Conservation (phyloP, 768 basidiomycete species). For the Sporobolomyces phaffii region DNA sequence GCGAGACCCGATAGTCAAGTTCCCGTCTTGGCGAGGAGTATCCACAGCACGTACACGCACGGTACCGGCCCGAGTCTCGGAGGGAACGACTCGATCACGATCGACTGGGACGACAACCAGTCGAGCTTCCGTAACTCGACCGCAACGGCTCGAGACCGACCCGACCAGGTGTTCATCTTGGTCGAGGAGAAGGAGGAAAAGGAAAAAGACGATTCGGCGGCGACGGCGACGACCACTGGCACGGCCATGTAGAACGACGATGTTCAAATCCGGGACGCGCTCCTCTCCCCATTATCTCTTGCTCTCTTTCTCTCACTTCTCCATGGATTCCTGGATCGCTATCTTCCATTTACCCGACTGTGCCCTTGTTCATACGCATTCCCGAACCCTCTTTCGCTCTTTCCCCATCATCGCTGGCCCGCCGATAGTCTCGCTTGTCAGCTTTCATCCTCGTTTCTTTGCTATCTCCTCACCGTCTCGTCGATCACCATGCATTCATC, state of each 20-base stretch:
- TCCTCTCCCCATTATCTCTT: neutral
- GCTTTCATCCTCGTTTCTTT: too few relatives aligned
- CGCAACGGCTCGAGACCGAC: neutral
- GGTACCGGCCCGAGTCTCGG: neutral
- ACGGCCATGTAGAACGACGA: neutral
- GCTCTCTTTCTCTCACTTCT: neutral
- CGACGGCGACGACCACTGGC: neutral
- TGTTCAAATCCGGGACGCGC: neutral
- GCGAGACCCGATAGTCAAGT: neutral
- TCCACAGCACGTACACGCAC: neutral
- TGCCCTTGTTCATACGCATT: neutral
- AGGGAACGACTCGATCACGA: neutral
- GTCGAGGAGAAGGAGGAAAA: neutral
- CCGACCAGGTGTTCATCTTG: neutral
- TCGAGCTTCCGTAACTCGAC: neutral
- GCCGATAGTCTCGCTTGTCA: too few relatives aligned
- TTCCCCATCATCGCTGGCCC: too few relatives aligned
- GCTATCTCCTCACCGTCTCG: too few relatives aligned
- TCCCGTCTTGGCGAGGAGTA: constrained; percentile 2
- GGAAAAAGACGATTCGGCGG: neutral
- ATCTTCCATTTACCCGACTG: neutral
- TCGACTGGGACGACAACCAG: constrained; percentile 26
- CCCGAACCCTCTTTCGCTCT: neutral
- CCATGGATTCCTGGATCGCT: neutral
- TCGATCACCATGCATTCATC: too few relatives aligned